Evolutionary conservation across 1,284 basidiomycete species (phyloP), one percentile per base, ranked within the genome.

Genomic region (Erythrobasidium hasegawianum): DNA sequence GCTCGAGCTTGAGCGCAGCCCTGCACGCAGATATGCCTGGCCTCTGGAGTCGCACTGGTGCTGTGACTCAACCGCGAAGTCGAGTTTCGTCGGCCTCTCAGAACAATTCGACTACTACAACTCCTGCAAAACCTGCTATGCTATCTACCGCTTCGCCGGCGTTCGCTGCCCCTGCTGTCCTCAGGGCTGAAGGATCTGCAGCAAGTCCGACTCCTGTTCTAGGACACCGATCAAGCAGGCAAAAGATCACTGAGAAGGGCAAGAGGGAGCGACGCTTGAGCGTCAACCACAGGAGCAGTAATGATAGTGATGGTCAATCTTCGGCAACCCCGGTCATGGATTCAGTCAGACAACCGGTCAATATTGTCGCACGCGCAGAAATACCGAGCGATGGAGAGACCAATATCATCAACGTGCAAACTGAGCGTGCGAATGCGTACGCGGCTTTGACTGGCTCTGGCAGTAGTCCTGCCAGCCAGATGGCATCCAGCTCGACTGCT

Each of bases 371-470:
- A 11, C 33, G 33, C 4, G 33, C 33, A 33, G 33, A 33, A 11
- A 33, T 11, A 33, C 33, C 33, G 11, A 33, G 33, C 33, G 33
- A 33, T 33, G 33, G 33, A 33, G 33, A 33, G 11, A 11, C 5
- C 5, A 33, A 33, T 33, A n/a, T n/a, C n/a, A n/a, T n/a, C n/a
- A n/a, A n/a, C n/a, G 33, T 33, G 11, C 33, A 33, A 33, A 33
- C 11, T 11, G 33, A 4, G 29, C 50, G 59, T n/a, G 59, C 59
- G 16, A 49, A 49, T 14, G 52, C 59, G 8, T 61, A 61, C 40
- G 59, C 59, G 13, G 59, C 41, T 16, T 38, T 61, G 13, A 61
- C 59, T 24, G 59, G 50, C 14, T 7, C 43, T 4, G 49, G 38
- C 4, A 26, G 2, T 27, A 22, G n/a, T 39, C 26, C 59, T 7